A percentile compares a stretch with the other conserved stretches of the same genome.
These are phyloP conservation scores for Zymoseptoria passerinii DNA, from an alignment of 2,329 filamentous ascomycete genomes.

Conservation along the genomic window DNA sequence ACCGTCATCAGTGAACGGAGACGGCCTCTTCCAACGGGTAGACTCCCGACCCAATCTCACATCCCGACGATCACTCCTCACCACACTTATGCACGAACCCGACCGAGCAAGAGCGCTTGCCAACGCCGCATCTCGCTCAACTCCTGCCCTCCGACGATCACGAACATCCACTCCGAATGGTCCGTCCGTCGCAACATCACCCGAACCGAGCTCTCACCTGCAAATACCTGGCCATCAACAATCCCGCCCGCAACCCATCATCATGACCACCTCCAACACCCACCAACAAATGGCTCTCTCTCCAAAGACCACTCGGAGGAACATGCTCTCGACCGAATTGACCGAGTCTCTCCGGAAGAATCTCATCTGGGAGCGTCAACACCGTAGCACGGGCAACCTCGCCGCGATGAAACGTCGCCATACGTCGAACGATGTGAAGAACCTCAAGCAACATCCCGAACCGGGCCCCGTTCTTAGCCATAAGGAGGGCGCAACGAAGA, in stretches of 20 bases:
- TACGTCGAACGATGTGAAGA: conserved; percentile 83
- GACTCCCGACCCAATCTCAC: conserved; percentile 79
- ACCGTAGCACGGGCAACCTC: conserved; percentile 82
- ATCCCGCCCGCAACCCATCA: conserved; percentile 70
- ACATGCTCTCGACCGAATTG: conserved; percentile 92
- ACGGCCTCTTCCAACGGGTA: conserved; percentile 77
- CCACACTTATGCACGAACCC: conserved; percentile 75
- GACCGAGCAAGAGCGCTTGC: conserved; percentile 63
- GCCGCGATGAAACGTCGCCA: conserved; percentile 84
- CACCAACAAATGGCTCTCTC: conserved; percentile 64
- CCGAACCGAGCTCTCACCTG: conserved; percentile 30
- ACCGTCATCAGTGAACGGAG: conserved; percentile 66
- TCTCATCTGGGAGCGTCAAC: conserved; percentile 88
- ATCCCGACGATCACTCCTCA: conserved; percentile 81
- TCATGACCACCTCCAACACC: conserved; percentile 58
- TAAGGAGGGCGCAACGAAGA: conserved; percentile 38
- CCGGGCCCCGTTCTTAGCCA: conserved; percentile 43
- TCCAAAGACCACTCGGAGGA: conserved; percentile 80
- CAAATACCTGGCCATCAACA: conserved; percentile 24
- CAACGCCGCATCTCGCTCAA: conserved; percentile 52
- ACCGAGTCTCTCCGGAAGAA: conserved; percentile 88
- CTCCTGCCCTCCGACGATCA: conserved; percentile 49
- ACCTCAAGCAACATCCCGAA: conserved; percentile 74
- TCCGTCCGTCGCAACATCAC: conserved; percentile 55
- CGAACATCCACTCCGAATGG: conserved; percentile 62